Percentiles rank a stretch among this genome's conserved stretches.
Conservation (phyloP, 305 asterid genomes). For the Fraxinus baroniana region DNA sequence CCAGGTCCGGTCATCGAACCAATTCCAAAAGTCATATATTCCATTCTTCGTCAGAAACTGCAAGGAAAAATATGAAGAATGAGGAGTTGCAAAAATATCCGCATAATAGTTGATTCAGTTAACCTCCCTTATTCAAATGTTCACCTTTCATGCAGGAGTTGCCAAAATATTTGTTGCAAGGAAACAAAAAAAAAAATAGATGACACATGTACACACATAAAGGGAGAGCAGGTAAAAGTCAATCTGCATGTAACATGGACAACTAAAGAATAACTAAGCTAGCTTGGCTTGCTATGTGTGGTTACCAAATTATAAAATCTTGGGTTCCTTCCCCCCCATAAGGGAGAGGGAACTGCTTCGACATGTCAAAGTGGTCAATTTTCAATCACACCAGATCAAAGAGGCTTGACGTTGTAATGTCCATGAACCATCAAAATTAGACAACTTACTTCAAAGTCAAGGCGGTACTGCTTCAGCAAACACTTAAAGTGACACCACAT, state of each 20-base stretch:
- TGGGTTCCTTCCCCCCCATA: neutral
- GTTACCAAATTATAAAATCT: neutral
- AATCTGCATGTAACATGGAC: neutral
- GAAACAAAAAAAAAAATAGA: neutral
- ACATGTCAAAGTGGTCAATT: no score
- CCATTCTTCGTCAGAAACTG: constrained; percentile 93
- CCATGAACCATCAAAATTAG: no score
- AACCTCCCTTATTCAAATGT: neutral
- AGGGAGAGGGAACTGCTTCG: no score
- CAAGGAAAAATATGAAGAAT: constrained; percentile 26
- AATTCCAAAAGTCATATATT: constrained; percentile 98
- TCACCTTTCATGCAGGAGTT: neutral
- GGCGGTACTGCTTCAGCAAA: no score
- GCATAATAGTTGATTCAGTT: neutral
- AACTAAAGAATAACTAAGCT: neutral
- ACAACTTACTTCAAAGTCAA: no score
- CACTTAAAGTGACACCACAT: no score
- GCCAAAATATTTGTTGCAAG: constrained; percentile 5
- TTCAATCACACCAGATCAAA: no score
- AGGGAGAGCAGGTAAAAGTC: neutral
- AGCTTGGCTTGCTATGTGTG: neutral
- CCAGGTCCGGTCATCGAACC: constrained; percentile 99
- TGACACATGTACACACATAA: neutral
- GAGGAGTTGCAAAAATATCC: neutral
- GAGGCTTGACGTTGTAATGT: no score